Base-by-base conservation (phyloP, 164 flowering plant genomes). In the Santalum album region DNA sequence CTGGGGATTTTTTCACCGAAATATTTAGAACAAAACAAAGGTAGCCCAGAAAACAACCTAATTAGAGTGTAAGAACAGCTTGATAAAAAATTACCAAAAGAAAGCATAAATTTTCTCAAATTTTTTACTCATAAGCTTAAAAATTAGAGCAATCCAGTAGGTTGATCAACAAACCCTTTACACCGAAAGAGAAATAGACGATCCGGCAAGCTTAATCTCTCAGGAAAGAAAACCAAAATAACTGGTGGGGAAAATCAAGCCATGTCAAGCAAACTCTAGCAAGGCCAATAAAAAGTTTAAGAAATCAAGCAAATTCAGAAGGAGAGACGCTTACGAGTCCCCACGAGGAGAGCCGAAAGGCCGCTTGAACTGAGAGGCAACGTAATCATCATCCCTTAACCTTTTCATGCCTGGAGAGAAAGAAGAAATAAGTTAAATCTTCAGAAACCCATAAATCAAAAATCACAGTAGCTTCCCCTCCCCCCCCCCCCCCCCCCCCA, bases 291-390 rank as follows among this genome's bases (percentile, higher is more conserved):
- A 50, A 35, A 55, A 16, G 38, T 16, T n/a, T 21, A 15, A 1
- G 16, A 19, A 49, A 48, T 17, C 18, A 10, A 49, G 22, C 19
- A 45, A 36, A 24, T 22, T 18, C 0, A 18, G 26, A 24, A 21
- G 32, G 34, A 60, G 53, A 44, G 42, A 45, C 23, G 45, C 82
- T 60, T 53, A 84, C 87, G 79, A 68, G 62, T 82, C 83, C 7
- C 63, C 72, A 7, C 80, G 74, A 7, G 81, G 54, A 20, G 84
- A 52, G 27, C 60, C 78, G 60, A 77, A 73, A 10, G 82, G 78
- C 2, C 84, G 71, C 51, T 77, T 82, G 49, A 68, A 65, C 66
- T 65, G 78, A 55, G 82, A 58, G 51, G 72, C 72, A 27, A 29
- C 54, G 55, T 51, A 77, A 21, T 35, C 66, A 46, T 76, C 80